Evolutionary conservation across 768 basidiomycete genomes (phyloP), one percentile per base, ranked within the genome.

Genomic region (Trametes gibbosa): DNA sequence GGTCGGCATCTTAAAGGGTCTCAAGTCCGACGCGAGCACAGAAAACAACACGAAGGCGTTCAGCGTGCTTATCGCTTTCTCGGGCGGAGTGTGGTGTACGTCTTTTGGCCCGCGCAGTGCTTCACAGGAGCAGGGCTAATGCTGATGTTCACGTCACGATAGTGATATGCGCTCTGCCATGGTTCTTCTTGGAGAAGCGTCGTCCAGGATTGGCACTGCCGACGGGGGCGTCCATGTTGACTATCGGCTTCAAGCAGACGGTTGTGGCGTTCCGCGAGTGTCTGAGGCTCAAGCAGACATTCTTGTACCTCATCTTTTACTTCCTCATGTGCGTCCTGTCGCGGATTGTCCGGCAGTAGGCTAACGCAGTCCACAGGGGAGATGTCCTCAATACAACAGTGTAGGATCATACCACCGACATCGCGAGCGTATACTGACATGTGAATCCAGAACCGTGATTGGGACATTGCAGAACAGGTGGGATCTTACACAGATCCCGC

Each of bases 31-130:
- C 37, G 76, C 76, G 62, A 89, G 81, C 65, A 80, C 80, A 0
- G 82, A 86, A 56, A 87, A 87, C 69, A 90, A 91, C 66, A 90
- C 87, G 2, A 85, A 79, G 62, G 85, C 85, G 2, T 86, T 91
- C 67, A 89, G 86, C 65, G 81, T 84, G 12, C 74, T 90, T n/a
- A 87, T 90, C 61, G 89, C 90, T 0, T 91, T 89, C 69, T 80
- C 87, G 17, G 89, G 89, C 1, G 89, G 81, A n/a, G 77, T 86
- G 8, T 91, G 89, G 89, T 61, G 86, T 86, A 68, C 49, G 84
- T 76, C n/a, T n/a, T n/a, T n/a, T n/a, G n/a, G n/a, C n/a, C n/a
- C n/a, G n/a, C n/a, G n/a, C n/a, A n/a, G n/a, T n/a, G n/a, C n/a
- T n/a, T n/a, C n/a, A n/a, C n/a, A n/a, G n/a, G n/a, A n/a, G n/a